phyloP scores from a whole-genome alignment of 331 rosid species.

The Telfairia occidentalis region DNA sequence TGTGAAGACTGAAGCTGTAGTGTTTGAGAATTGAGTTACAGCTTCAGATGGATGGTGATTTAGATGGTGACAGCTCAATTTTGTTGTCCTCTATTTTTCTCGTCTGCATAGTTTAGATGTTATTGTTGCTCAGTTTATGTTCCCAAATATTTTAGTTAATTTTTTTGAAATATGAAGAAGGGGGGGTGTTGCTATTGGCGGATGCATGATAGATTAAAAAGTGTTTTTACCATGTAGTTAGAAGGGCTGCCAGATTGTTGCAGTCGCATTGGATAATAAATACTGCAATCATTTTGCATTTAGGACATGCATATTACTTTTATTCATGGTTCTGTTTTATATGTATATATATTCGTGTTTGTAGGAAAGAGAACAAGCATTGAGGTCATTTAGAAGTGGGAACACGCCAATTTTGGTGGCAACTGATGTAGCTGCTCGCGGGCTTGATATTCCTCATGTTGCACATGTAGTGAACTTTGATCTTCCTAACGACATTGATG shows the following conservation, averaged over 20 bases:
- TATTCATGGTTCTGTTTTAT: not conserved
- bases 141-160: not conserved
- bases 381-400: slow-evolving; percentile 81
- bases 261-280: no score
- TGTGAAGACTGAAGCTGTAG: not conserved
- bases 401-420: slow-evolving; percentile 88
- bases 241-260: no score
- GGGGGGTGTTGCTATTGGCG: not conserved
- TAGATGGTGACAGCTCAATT: not conserved
- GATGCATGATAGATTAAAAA: no score
- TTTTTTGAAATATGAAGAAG: not conserved
- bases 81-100: not conserved
- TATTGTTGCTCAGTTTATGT: not conserved
- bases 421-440: slow-evolving; percentile 97
- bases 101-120: not conserved
- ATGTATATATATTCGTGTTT: slow-evolving; percentile 8
- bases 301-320: not conserved
- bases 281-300: no score
- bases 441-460: slow-evolving; percentile 90
- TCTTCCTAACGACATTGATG: slow-evolving; percentile 91
- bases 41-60: slow-evolving; percentile 1
- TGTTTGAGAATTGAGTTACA: not conserved
- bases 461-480: slow-evolving; percentile 92
- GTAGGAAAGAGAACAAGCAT: slow-evolving; percentile 89
- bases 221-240: no score